A percentile compares a stretch with the other conserved stretches of the same genome.
Conservation (phyloP, 225 moss, liverwort and hornwort genomes). For the Straminergon stramineum region DNA sequence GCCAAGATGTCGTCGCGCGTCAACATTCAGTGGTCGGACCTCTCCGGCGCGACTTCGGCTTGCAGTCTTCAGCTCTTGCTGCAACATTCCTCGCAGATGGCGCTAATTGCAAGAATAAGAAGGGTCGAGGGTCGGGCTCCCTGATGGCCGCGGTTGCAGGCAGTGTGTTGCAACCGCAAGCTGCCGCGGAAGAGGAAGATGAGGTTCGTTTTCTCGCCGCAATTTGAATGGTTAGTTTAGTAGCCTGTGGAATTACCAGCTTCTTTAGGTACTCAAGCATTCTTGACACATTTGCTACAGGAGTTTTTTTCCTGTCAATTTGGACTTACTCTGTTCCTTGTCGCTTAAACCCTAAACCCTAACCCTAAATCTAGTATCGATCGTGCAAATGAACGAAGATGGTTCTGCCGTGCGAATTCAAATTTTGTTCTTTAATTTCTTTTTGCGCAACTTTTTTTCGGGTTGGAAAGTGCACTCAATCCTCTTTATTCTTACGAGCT, state of each 20-base stretch:
- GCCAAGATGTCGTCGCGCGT: not conserved
- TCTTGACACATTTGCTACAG: not conserved
- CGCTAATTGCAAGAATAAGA: not conserved
- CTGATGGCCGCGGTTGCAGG: not conserved
- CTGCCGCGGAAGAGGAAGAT: not conserved
- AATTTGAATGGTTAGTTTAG: not conserved
- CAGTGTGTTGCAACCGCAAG: slow-evolving; percentile 1
- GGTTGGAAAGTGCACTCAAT: not conserved
- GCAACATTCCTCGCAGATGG: not conserved
- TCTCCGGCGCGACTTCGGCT: not conserved
- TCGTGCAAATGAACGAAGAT: not conserved
- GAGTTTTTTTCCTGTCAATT: not conserved
- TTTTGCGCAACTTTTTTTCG: not conserved
- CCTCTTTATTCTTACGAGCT: not conserved
- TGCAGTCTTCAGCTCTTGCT: not conserved
- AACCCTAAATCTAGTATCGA: not conserved
- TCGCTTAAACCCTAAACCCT: not conserved
- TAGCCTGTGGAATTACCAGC: not conserved
- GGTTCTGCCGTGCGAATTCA: not conserved
- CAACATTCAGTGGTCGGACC: not conserved
- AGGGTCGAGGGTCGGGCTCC: not conserved
- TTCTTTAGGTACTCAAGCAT: not conserved
- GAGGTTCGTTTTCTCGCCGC: slow-evolving; percentile 5
- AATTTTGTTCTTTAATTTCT: not conserved
- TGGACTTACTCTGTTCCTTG: not conserved